These are phyloP conservation scores for Cetradonia linearis DNA, from an alignment of 495 filamentous ascomycete species.

Conservation along the genomic window DNA sequence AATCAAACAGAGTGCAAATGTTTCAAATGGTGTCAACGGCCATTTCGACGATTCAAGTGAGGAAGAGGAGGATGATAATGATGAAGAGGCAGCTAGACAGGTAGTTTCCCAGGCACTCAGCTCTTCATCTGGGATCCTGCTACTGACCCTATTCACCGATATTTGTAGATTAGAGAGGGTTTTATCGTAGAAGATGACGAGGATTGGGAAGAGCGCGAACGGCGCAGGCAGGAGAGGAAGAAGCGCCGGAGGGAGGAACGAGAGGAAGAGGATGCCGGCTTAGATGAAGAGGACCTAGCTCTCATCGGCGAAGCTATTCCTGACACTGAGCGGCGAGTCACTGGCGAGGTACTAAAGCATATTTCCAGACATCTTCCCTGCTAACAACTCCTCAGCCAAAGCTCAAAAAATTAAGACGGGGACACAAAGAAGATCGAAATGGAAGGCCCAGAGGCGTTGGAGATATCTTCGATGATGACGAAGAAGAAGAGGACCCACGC, in stretches of 20 bases:
- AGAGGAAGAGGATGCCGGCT: conserved; percentile 75
- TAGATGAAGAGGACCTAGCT: conserved; percentile 95
- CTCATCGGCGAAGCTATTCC: conserved; percentile 74
- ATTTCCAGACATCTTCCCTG: neutral
- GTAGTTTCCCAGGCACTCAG: conserved; percentile 27
- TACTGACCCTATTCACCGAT: neutral
- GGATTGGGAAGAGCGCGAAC: conserved; percentile 56
- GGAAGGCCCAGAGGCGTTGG: conserved; percentile 60
- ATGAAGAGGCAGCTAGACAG: conserved; percentile 61
- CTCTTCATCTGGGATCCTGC: neutral
- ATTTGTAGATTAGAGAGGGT: conserved; percentile 66
- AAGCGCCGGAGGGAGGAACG: conserved; percentile 62
- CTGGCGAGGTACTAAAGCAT: conserved; percentile 47
- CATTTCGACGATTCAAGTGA: conserved; percentile 75
- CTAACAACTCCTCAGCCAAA: conserved; percentile 51
- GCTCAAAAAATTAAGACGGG: conserved; percentile 91
- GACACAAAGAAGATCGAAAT: conserved; percentile 63
- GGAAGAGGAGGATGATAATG: conserved; percentile 94
- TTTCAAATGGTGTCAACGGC: conserved; percentile 35
- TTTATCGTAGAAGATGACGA: conserved; percentile 96
- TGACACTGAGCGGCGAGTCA: conserved; percentile 51
- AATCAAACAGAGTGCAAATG: conserved; percentile 33
- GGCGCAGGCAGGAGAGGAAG: conserved; percentile 51
- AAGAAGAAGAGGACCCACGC: conserved; percentile 53
- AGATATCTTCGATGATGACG: conserved; percentile 95